A percentile compares a stretch with the other conserved stretches of the same genome.
Evolutionary conservation across 495 filamentous ascomycete species (phyloP).

Genomic region (Aspergillus incahuasiensis): DNA sequence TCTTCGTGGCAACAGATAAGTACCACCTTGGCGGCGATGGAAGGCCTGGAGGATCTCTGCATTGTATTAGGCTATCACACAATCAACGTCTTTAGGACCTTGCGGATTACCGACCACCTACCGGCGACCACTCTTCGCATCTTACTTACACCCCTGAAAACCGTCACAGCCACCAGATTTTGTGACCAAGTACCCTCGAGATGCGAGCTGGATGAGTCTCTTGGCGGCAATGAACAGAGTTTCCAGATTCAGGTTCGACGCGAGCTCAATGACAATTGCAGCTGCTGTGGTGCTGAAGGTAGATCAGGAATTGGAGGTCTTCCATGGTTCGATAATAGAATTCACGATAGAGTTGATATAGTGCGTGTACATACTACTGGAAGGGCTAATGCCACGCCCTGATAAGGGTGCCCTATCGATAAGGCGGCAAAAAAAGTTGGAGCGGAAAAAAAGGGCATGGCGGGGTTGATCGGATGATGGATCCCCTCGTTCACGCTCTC

Average conservation of each 20-base stretch:
- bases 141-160: neutral
- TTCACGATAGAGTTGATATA: neutral
- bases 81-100: constrained; percentile 18
- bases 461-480: constrained; percentile 7
- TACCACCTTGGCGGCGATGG: no score
- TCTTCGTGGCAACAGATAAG: no score
- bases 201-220: neutral
- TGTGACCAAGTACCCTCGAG: neutral
- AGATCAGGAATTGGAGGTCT: neutral
- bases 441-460: constrained; percentile 10
- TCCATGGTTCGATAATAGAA: neutral
- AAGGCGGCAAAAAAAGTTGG: constrained; percentile 11
- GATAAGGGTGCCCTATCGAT: constrained; percentile 16
- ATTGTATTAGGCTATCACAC: constrained; percentile 47
- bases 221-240: constrained; percentile 27
- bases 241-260: neutral
- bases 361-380: constrained; percentile 8
- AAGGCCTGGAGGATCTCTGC: constrained; percentile 18
- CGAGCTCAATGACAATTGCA: neutral
- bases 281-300: neutral
- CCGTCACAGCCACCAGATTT: neutral
- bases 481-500: constrained; percentile 6
- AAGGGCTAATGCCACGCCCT: constrained; percentile 11
- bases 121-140: neutral
- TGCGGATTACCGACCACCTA: neutral